Conservation (phyloP, 1,284 basidiomycete species). For the Naganishia sp. region DNA sequence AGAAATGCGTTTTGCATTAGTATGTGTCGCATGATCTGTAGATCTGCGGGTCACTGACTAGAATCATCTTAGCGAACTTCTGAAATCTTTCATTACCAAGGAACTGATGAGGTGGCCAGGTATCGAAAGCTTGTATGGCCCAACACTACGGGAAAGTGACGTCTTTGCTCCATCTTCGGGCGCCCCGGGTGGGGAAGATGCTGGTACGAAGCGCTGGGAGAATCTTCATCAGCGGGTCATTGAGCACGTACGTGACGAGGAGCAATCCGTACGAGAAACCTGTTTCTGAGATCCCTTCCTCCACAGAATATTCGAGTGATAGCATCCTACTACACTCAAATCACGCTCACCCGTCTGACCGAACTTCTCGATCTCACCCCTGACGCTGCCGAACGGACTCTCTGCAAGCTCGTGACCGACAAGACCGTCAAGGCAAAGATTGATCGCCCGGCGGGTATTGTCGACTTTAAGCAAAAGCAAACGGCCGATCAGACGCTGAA, state of each 20-base stretch:
- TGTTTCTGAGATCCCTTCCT: not conserved
- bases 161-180: slow-evolving; percentile 65
- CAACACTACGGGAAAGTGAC: slow-evolving; percentile 73
- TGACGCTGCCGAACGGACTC: slow-evolving; percentile 79
- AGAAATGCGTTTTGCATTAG: slow-evolving; percentile 83
- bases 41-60: not conserved
- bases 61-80: slow-evolving; percentile 68
- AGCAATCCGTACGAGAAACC: not conserved
- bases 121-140: slow-evolving; percentile 87
- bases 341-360: slow-evolving; percentile 79
- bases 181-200: slow-evolving; percentile 40
- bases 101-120: slow-evolving; percentile 99
- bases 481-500: slow-evolving; percentile 86
- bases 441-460: slow-evolving; percentile 85
- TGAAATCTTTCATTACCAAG: slow-evolving; percentile 93
- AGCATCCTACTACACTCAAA: slow-evolving; percentile 90
- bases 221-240: slow-evolving; percentile 93
- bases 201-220: slow-evolving; percentile 80
- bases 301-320: slow-evolving; percentile 91
- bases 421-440: slow-evolving; percentile 91
- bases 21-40: slow-evolving; percentile 56
- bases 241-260: slow-evolving; percentile 74
- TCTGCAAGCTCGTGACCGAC: slow-evolving; percentile 85
- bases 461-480: slow-evolving; percentile 79
- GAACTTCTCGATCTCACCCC: slow-evolving; percentile 82